Percentiles rank a stretch among this genome's conserved stretches.
Evolutionary conservation across 2,329 filamentous ascomycete genomes (phyloP).

Genomic region (Cercospora zeae-maydis): DNA sequence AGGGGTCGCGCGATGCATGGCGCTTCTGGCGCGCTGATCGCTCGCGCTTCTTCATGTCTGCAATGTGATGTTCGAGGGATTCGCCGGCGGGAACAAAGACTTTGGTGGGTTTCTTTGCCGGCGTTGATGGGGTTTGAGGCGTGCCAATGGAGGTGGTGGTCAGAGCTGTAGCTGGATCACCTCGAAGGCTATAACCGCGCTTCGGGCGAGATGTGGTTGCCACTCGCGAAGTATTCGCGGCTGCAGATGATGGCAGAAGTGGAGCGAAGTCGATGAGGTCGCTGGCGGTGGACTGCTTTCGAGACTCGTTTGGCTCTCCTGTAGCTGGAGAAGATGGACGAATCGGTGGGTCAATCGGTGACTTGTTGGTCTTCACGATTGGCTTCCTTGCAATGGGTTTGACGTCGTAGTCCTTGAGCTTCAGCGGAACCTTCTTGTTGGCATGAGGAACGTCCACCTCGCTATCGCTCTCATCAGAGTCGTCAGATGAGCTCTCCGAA

Average conservation of each 20-base stretch:
- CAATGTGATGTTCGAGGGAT: constrained; percentile 29
- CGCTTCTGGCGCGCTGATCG: not conserved
- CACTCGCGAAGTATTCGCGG: not conserved
- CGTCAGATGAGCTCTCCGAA: constrained; percentile 12
- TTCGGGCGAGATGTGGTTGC: constrained; percentile 1
- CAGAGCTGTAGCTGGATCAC: not conserved
- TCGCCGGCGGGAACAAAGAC: constrained; percentile 35
- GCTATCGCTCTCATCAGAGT: not conserved
- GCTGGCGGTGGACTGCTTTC: constrained; percentile 22
- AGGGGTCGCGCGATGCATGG: constrained; percentile 30
- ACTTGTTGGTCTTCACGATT: not conserved
- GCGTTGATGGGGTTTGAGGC: not conserved
- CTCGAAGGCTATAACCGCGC: not conserved
- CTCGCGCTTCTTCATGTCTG: constrained; percentile 24
- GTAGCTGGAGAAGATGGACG: constrained; percentile 5
- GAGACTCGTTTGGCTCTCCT: constrained; percentile 9
- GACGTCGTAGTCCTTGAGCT: not conserved
- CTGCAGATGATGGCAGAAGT: constrained; percentile 16
- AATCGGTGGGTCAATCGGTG: constrained; percentile 6
- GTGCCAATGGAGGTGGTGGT: not conserved
- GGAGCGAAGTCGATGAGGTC: constrained; percentile 31
- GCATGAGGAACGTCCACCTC: not conserved
- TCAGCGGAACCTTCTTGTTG: not conserved
- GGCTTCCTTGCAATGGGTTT: not conserved
- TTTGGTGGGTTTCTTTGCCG: constrained; percentile 16